Percentiles rank a stretch among this genome's conserved stretches.
phyloP scores from a whole-genome alignment of 495 filamentous ascomycete species.

The Daldinia vernicosa region DNA sequence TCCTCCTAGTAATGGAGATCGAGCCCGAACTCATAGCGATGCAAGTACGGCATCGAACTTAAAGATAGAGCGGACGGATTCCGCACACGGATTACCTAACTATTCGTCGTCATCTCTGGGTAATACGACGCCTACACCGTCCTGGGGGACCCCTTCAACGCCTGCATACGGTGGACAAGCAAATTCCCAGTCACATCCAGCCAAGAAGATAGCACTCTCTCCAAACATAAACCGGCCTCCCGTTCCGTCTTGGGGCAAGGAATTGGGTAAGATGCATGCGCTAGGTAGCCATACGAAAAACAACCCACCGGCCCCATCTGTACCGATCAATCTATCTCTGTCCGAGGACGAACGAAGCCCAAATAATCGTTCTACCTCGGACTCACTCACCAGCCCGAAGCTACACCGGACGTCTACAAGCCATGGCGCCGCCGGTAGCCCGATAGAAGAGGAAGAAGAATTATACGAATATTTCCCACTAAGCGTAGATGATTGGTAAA shows the following conservation, averaged over 20 bases:
- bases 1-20: slow-evolving; percentile 29
- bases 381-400: slow-evolving; percentile 53
- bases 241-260: slow-evolving; percentile 49
- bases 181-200: slow-evolving; percentile 43
- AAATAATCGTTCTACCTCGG: slow-evolving; percentile 51
- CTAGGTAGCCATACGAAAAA: slow-evolving; percentile 36
- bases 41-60: slow-evolving; percentile 41
- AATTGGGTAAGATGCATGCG: slow-evolving; percentile 31
- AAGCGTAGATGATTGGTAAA: slow-evolving; percentile 82
- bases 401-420: slow-evolving; percentile 49
- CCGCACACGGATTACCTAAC: slow-evolving; percentile 47
- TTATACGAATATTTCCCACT: slow-evolving; percentile 93
- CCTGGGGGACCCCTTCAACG: slow-evolving; percentile 35
- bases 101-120: slow-evolving; percentile 46
- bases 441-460: slow-evolving; percentile 78
- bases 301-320: slow-evolving; percentile 38
- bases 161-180: slow-evolving; percentile 29
- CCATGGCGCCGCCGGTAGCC: slow-evolving; percentile 52
- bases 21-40: slow-evolving; percentile 44
- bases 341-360: slow-evolving; percentile 75
- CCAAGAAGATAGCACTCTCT: slow-evolving; percentile 50
- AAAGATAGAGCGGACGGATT: slow-evolving; percentile 49
- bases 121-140: slow-evolving; percentile 26
- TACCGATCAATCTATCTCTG: slow-evolving; percentile 77
- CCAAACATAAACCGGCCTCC: slow-evolving; percentile 48